Conservation (phyloP, 2,329 filamentous ascomycete species). For the Penicillium sp. region DNA sequence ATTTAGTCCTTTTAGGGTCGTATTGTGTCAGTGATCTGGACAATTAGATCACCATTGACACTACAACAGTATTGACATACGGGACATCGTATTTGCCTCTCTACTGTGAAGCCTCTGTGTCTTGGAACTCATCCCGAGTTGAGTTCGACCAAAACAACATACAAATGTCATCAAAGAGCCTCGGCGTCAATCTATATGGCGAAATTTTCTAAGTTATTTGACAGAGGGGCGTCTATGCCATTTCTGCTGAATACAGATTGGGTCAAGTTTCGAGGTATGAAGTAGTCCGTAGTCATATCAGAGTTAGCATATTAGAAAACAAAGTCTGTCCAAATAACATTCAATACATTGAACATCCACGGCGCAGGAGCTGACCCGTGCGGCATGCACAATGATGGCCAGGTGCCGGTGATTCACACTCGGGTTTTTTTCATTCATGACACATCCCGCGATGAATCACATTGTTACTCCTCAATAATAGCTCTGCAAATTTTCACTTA, state of each 20-base stretch:
- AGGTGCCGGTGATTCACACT: conserved; percentile 21
- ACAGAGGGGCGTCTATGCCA: too few relatives aligned
- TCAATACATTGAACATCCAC: not conserved
- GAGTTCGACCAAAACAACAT: not conserved
- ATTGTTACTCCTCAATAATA: conserved; percentile 13
- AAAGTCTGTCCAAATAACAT: not conserved
- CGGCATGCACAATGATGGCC: not conserved
- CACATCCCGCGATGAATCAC: conserved; percentile 24
- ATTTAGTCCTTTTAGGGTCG: not conserved
- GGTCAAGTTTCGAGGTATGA: not conserved
- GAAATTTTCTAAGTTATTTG: not conserved
- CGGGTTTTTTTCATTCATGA: conserved; percentile 5
- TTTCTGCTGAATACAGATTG: not conserved
- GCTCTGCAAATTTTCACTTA: not conserved
- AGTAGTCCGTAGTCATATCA: not conserved
- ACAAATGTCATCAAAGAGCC: conserved; percentile 2
- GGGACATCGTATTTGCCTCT: not conserved
- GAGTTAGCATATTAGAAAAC: not conserved
- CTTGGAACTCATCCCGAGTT: not conserved
- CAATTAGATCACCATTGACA: too few relatives aligned
- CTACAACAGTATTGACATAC: too few relatives aligned
- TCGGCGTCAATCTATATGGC: not conserved
- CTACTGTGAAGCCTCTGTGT: not conserved
- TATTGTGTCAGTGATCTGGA: too few relatives aligned
- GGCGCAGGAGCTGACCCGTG: conserved; percentile 17